Evolutionary conservation across 83 land plant genomes (phyloP).

Genomic region (Thuja plicata): DNA sequence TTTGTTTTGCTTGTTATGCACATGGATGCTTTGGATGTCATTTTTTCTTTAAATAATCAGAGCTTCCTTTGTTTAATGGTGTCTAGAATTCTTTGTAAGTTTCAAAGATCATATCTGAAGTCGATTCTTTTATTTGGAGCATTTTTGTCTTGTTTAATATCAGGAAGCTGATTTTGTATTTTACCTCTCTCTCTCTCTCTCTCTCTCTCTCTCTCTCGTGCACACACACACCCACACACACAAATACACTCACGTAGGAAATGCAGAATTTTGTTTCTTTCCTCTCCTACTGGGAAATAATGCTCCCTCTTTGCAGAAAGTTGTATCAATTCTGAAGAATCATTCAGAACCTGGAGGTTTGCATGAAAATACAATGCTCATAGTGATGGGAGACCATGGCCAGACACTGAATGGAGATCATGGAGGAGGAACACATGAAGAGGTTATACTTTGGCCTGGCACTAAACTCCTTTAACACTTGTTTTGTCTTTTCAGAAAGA

Average conservation of each 20-base stretch:
- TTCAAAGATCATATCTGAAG: not conserved
- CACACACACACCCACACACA: too few species aligned
- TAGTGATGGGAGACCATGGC: slow-evolving; percentile 99
- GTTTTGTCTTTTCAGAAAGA: not conserved
- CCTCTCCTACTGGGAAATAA: not conserved
- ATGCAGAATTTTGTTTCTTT: not conserved
- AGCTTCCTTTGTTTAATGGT: not conserved
- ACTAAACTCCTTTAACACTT: not conserved
- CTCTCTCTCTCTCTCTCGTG: too few species aligned
- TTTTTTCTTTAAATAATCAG: not conserved
- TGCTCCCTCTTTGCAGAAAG: slow-evolving; percentile 53
- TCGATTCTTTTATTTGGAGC: not conserved
- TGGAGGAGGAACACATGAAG: slow-evolving; percentile 97
- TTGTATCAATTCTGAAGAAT: slow-evolving; percentile 61
- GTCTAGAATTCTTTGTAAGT: not conserved
- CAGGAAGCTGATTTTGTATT: not conserved
- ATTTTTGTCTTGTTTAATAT: not conserved
- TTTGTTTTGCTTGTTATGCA: too few species aligned
- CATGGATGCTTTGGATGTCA: too few species aligned
- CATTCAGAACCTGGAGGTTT: slow-evolving; percentile 71
- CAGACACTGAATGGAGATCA: slow-evolving; percentile 98
- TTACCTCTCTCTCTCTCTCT: not conserved
- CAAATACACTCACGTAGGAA: not conserved
- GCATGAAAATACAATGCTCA: slow-evolving; percentile 83
- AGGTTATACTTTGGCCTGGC: slow-evolving; percentile 42